Percentiles rank a stretch among this genome's conserved stretches.
These are phyloP conservation scores for Kodamaea restingae DNA, from an alignment of 805 yeast genomes.

Conservation along the genomic window DNA sequence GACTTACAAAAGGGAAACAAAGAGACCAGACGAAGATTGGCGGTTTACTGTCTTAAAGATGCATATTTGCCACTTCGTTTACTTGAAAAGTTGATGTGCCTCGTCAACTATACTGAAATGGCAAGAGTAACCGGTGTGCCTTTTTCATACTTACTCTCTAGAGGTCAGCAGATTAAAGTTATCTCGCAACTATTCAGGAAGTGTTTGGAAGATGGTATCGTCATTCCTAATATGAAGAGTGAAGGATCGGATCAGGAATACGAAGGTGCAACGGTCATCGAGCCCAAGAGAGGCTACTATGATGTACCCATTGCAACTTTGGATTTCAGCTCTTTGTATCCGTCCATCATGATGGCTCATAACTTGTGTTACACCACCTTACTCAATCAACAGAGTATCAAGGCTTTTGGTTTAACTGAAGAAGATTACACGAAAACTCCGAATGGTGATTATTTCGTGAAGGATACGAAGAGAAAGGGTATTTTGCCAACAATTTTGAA, in stretches of 20 bases:
- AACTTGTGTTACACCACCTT: constrained; percentile 93
- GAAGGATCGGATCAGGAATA: constrained; percentile 87
- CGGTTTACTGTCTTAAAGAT: constrained; percentile 95
- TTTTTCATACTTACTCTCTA: constrained; percentile 75
- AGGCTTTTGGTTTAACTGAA: constrained; percentile 56
- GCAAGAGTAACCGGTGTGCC: constrained; percentile 99
- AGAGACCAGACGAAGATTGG: constrained; percentile 90
- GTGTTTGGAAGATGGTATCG: constrained; percentile 79
- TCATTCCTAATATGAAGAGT: constrained; percentile 83
- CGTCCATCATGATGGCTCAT: constrained; percentile 99
- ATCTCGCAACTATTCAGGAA: constrained; percentile 92
- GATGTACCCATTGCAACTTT: constrained; percentile 96
- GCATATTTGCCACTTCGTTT: constrained; percentile 88
- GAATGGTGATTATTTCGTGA: constrained; percentile 87
- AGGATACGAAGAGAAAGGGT: constrained; percentile 65
- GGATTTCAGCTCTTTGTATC: constrained; percentile 96
- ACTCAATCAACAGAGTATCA: constrained; percentile 63
- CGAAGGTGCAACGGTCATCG: constrained; percentile 99
- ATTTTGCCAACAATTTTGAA: constrained; percentile 87
- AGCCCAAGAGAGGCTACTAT: constrained; percentile 92
- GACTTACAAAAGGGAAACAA: constrained; percentile 88
- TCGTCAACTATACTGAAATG: constrained; percentile 97
- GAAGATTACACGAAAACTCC: constrained; percentile 86
- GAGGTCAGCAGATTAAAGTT: constrained; percentile 98
- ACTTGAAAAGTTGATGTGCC: constrained; percentile 89